A percentile compares a stretch with the other conserved stretches of the same genome.
These are phyloP conservation scores for Picochlorum sp. DNA, from an alignment of 139 green algal species.

Conservation along the genomic window DNA sequence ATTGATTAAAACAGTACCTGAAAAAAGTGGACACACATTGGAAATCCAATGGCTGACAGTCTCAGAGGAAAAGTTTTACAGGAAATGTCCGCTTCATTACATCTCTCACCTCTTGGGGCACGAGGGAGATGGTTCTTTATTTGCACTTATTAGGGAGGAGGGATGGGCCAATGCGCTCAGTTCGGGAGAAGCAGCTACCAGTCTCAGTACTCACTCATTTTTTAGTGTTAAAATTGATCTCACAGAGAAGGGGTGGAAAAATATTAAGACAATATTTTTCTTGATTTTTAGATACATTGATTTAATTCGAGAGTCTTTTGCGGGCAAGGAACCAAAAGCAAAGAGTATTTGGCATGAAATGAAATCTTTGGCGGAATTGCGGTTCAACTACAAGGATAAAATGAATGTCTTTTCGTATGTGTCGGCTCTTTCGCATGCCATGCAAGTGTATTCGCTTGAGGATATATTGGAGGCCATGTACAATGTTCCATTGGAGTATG, in stretches of 20 bases:
- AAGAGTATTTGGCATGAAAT: conserved; percentile 30
- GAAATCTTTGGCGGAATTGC: conserved; percentile 29
- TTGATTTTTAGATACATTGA: conserved; percentile 51
- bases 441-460: conserved; percentile 38
- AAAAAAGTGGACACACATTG: conserved; percentile 62
- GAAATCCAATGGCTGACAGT: conserved; percentile 59
- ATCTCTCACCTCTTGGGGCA: conserved; percentile 74
- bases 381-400: conserved; percentile 80
- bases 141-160: conserved; percentile 66
- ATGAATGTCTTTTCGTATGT: conserved; percentile 42
- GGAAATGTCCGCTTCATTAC: conserved; percentile 50
- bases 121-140: conserved; percentile 72
- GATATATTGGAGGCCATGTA: conserved; percentile 59
- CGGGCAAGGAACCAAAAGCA: conserved; percentile 13
- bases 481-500: conserved; percentile 45
- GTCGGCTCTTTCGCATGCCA: conserved; percentile 40
- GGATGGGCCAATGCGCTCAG: conserved; percentile 52
- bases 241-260: conserved; percentile 43
- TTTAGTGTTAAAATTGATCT: conserved; percentile 32
- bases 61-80: conserved; percentile 37
- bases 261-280: conserved; percentile 33
- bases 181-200: conserved; percentile 47
- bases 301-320: conserved; percentile 17
- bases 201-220: conserved; percentile 7
- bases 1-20: conserved; percentile 55